Base-by-base conservation (phyloP, 2,329 filamentous ascomycete species). In the Sporothrix dimorphospora region DNA sequence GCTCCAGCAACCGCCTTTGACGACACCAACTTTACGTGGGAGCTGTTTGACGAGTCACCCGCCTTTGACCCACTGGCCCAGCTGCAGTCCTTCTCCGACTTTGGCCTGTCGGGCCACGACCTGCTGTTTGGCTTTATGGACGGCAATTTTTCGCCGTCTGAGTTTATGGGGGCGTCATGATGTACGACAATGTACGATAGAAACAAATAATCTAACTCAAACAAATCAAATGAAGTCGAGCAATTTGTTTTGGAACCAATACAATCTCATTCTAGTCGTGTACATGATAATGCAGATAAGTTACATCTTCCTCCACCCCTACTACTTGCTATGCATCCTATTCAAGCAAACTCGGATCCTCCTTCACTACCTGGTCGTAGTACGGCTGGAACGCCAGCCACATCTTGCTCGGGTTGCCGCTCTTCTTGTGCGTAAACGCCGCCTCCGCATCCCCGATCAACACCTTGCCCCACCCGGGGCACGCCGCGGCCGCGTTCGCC, bases 191-290 rank as follows among this genome's bases (percentile, higher is more conserved):
- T n/a, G n/a, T n/a, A n/a, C n/a, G n/a, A n/a, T n/a, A n/a, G n/a
- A n/a, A n/a, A 38, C 0, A 45, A 40, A 21, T 47, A 14, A 19
- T 30, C 11, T 30, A 24, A 21, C 16, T 42, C 9, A 45, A 34
- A 61, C 9, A 98, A 82, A 98, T 98, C n/a, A 61, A 21, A 61
- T 1, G 8, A n/a, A 42, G 30, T 34, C 30, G 30, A 30, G 30
- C 30, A 21, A 34, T n/a, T 61, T 55, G 3, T 30, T 55, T 55
- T 40, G 55, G 19, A 38, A 12, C 21, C n/a, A 21, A 61, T 40
- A 40, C 55, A 61, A n/a, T 38, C 19, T 40, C 19, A 40, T 40
- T 59, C 30, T 61, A 38, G 30, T 40, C 55, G 30, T 61, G 30
- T 61, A 61, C 30, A 21, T 61, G 30, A 19, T 4, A 21, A 21